phyloP scores from a whole-genome alignment of 495 filamentous ascomycete genomes.

The Penicillium arizonense region DNA sequence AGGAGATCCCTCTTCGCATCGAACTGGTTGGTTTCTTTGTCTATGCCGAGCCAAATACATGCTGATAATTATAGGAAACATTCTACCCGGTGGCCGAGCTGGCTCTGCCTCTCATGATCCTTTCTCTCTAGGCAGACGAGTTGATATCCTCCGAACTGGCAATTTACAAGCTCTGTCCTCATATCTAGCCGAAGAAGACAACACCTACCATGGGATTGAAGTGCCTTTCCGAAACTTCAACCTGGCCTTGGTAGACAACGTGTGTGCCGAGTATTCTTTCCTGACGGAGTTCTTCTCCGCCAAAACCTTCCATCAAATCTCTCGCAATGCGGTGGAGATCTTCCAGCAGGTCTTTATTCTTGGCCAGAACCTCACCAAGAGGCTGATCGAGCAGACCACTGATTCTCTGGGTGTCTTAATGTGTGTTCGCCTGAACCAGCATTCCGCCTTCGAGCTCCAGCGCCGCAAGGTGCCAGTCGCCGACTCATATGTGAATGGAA shows the following conservation, averaged over 20 bases:
- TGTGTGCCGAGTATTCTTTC: conserved; percentile 92
- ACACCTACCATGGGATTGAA: conserved; percentile 81
- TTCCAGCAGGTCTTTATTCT: conserved; percentile 82
- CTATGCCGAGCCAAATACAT: neutral
- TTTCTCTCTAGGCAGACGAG: conserved; percentile 80
- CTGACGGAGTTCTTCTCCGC: conserved; percentile 84
- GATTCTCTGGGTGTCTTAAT: conserved; percentile 86
- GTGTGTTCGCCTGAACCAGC: conserved; percentile 91
- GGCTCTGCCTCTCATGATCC: conserved; percentile 75
- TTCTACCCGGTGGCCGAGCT: conserved; percentile 34
- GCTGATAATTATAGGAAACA: conserved; percentile 26
- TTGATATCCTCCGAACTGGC: conserved; percentile 70
- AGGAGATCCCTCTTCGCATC: conserved; percentile 65
- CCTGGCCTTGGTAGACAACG: conserved; percentile 88
- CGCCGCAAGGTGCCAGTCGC: conserved; percentile 83
- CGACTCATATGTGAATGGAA: conserved; percentile 90
- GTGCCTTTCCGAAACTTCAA: conserved; percentile 91
- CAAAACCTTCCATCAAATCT: conserved; percentile 53
- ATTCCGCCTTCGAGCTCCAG: conserved; percentile 89
- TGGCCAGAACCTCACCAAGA: conserved; percentile 73
- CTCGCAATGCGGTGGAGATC: conserved; percentile 70
- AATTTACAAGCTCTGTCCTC: conserved; percentile 74
- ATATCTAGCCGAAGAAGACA: conserved; percentile 85
- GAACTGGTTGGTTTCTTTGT: conserved; percentile 39
- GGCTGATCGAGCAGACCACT: conserved; percentile 69